Percentiles rank a stretch among this genome's conserved stretches.
Conservation (phyloP, 371 early-diverging fungal genomes). For the Mortierella sp. region DNA sequence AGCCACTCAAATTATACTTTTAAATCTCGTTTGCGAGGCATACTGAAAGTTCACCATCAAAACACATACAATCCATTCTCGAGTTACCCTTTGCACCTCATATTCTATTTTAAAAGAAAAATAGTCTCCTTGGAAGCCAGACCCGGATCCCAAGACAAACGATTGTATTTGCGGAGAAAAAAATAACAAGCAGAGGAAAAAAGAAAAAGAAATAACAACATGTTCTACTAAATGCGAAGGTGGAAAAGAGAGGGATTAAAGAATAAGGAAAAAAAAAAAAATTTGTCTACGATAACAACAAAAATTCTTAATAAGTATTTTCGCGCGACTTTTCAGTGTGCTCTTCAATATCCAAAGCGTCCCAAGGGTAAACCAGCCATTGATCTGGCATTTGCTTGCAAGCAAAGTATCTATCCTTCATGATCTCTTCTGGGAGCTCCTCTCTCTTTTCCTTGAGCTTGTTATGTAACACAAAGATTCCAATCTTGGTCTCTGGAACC, state of each 20-base stretch:
- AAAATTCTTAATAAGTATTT: conserved; percentile 37
- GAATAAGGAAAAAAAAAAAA: background rate
- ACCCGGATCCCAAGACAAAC: too few species aligned
- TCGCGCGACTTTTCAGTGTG: conserved; percentile 65
- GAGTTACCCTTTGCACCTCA: too few species aligned
- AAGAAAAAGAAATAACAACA: too few species aligned
- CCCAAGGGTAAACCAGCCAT: conserved; percentile 86
- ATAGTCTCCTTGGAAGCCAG: too few species aligned
- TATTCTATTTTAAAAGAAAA: too few species aligned
- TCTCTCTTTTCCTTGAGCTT: conserved; percentile 81
- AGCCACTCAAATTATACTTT: too few species aligned
- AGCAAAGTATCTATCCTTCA: conserved; percentile 74
- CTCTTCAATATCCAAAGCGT: conserved; percentile 77
- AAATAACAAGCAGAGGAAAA: too few species aligned
- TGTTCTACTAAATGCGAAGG: too few species aligned
- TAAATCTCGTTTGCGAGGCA: too few species aligned
- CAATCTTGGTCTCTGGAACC: conserved; percentile 74
- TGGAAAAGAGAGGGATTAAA: background rate
- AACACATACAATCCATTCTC: too few species aligned
- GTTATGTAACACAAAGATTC: conserved; percentile 83
- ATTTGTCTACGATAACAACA: background rate
- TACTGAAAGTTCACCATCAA: too few species aligned
- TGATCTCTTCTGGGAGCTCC: conserved; percentile 70
- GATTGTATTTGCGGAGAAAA: too few species aligned
- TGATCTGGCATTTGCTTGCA: conserved; percentile 81